A percentile compares a stretch with the other conserved stretches of the same genome.
Conservation (phyloP, 2,329 filamentous ascomycete species). For the Elsinoe fawcettii region DNA sequence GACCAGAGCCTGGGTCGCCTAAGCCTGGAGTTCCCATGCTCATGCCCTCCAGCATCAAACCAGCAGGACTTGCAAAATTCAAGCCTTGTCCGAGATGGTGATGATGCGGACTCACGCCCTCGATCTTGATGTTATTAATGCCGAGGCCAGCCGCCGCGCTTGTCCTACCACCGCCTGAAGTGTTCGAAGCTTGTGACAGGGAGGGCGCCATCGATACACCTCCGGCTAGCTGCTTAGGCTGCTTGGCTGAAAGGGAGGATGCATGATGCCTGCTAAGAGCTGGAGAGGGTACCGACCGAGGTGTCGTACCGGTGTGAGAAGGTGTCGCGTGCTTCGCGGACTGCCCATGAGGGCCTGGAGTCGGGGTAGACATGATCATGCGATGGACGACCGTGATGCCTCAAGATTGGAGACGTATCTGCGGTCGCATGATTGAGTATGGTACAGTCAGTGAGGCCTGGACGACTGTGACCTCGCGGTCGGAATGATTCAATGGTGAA, state of each 20-base stretch:
- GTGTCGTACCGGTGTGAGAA: slow-evolving; percentile 34
- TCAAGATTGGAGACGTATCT: not conserved
- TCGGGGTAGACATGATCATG: slow-evolving; percentile 25
- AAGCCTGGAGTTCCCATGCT: slow-evolving; percentile 27
- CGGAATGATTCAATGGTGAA: not conserved
- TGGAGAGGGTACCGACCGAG: slow-evolving; percentile 33
- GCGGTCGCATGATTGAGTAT: not conserved
- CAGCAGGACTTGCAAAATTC: slow-evolving; percentile 8
- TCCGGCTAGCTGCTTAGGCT: slow-evolving; percentile 26
- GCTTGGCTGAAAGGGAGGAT: slow-evolving; percentile 20
- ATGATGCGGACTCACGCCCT: slow-evolving; percentile 27
- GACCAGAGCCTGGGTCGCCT: slow-evolving; percentile 10
- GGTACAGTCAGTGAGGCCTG: not conserved
- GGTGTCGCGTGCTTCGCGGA: slow-evolving; percentile 15
- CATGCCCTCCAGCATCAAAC: slow-evolving; percentile 35
- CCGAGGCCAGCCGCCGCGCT: slow-evolving; percentile 10
- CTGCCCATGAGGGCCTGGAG: slow-evolving; percentile 18
- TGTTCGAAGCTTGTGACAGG: slow-evolving; percentile 27
- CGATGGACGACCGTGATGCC: not conserved
- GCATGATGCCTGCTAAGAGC: slow-evolving; percentile 23
- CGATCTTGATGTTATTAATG: slow-evolving; percentile 22
- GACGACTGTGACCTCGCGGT: not conserved
- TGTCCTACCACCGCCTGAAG: slow-evolving; percentile 15
- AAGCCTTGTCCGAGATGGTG: slow-evolving; percentile 25
- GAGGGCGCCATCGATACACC: slow-evolving; percentile 28